Evolutionary conservation across 1,139 yeast genomes (phyloP).

Genomic region (Eremothecium cymbalariae): DNA sequence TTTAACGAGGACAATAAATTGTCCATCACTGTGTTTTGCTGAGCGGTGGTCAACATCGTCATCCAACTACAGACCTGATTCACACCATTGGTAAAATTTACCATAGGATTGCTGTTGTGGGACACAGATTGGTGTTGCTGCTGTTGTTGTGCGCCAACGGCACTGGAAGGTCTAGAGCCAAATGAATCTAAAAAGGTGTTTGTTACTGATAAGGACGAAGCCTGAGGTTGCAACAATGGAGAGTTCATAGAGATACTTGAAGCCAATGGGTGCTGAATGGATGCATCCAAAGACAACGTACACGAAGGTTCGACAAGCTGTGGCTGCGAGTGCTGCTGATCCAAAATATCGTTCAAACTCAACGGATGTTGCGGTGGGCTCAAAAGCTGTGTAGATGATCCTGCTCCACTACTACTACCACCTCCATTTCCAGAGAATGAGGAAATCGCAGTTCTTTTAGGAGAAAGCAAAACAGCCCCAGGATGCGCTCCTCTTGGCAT

Average conservation of each 20-base stretch:
- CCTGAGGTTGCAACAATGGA: slow-evolving; percentile 17
- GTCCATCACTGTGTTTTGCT: slow-evolving; percentile 52
- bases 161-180: slow-evolving; percentile 34
- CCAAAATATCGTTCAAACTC: slow-evolving; percentile 21
- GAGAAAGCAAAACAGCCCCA: slow-evolving; percentile 34
- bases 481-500: slow-evolving; percentile 30
- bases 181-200: slow-evolving; percentile 19
- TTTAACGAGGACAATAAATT: slow-evolving; percentile 44
- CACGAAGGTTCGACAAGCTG: slow-evolving; percentile 11
- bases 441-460: slow-evolving; percentile 24
- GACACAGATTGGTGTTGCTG: slow-evolving; percentile 8
- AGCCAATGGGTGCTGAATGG: slow-evolving; percentile 18
- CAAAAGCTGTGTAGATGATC: slow-evolving; percentile 9
- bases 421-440: slow-evolving; percentile 1
- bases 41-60: slow-evolving; percentile 46
- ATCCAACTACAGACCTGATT: slow-evolving; percentile 54
- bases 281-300: slow-evolving; percentile 7
- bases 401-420: slow-evolving; percentile 8
- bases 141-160: slow-evolving; percentile 22
- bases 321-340: slow-evolving; percentile 17
- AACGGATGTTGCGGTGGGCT: slow-evolving; percentile 18
- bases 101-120: slow-evolving; percentile 21
- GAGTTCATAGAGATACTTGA: slow-evolving; percentile 20
- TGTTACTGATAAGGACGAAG: slow-evolving; percentile 11
- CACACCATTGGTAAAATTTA: slow-evolving; percentile 40